These are phyloP conservation scores for Aspergillus vadensis DNA, from an alignment of 2,329 filamentous ascomycete genomes.

Conservation along the genomic window DNA sequence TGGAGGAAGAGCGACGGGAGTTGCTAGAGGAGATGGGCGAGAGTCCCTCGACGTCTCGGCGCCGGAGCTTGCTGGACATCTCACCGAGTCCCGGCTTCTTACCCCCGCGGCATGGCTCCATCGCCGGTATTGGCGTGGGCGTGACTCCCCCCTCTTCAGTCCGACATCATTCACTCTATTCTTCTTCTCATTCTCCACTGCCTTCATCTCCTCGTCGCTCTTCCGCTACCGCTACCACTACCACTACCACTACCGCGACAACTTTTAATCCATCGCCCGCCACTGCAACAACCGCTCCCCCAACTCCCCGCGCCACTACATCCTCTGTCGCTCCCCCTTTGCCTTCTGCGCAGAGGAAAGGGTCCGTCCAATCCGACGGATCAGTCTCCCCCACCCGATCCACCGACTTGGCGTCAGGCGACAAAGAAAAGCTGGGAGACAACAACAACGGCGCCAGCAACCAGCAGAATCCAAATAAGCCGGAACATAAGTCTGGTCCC, in stretches of 20 bases:
- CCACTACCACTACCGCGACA: constrained; percentile 11
- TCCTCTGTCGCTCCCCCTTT: constrained; percentile 11
- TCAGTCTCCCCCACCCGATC: constrained; percentile 19
- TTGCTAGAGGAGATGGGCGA: constrained; percentile 67
- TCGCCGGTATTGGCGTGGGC: constrained; percentile 41
- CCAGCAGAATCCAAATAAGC: not conserved
- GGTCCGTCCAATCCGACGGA: constrained; percentile 10
- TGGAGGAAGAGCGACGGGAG: constrained; percentile 76
- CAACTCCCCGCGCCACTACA: constrained; percentile 10
- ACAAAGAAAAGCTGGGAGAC: constrained; percentile 25
- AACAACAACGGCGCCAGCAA: constrained; percentile 3
- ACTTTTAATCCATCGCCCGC: constrained; percentile 13
- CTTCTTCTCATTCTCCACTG: constrained; percentile 34
- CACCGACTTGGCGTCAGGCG: constrained; percentile 14
- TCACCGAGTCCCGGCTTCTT: constrained; percentile 52
- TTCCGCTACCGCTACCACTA: constrained; percentile 7
- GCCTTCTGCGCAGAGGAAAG: constrained; percentile 11
- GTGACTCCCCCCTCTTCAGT: constrained; percentile 34
- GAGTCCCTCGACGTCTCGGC: constrained; percentile 55
- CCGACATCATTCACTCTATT: constrained; percentile 31
- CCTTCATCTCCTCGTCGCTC: constrained; percentile 24
- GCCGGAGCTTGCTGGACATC: constrained; percentile 69
- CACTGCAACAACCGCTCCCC: constrained; percentile 26
- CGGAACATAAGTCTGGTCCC: constrained; percentile 30
- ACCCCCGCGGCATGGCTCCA: constrained; percentile 39